Base-by-base conservation (phyloP, 2,329 filamentous ascomycete genomes). In the Didymella arachidicola region DNA sequence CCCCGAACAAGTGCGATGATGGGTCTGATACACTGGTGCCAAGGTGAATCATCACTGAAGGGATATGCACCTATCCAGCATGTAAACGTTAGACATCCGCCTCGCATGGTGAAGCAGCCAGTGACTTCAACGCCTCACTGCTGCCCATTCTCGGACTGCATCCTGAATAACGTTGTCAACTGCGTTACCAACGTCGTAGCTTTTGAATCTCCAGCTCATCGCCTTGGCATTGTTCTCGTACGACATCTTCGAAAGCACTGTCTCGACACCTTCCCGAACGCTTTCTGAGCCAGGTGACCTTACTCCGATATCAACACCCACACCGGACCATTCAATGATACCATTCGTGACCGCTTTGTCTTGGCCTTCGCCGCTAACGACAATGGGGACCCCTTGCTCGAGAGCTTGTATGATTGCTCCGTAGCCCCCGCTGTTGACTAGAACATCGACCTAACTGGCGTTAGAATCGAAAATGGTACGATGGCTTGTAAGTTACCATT, bases 351-450 rank as follows among this genome's bases (percentile, higher is more conserved):
- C 12, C 1, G 41, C 41, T 45, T 53, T 53, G 32, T 53, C 50
- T 14, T 53, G 50, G 3, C 50, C 50, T 29, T 38, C 41, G 19
- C 50, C 50, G 14, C 14, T 25, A 10, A 53, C 41, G 10, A 53
- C 25, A 2, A 53, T 8, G 4, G 50, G 41, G 3, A 39, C 14
- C 11, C 41, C 50, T 7, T 38, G 41, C 8, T 39, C 22, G 5
- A 53, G 30, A 22, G 50, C 50, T 22, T 53, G 30, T 26, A 38
- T 27, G 7, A 53, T 32, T 12, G 50, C 32, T 6, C 41, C 41
- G 14, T 53, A 53, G 1, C 50, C 50, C 16, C 50, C 50, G 11
- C 45, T 53, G 16, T 19, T 53, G 11, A 53, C 32, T 1, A 53
- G 41, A 14, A 45, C 50, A 45, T 53, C 41, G 11, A 45, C 41